These are phyloP conservation scores for Solanum raphanifolium DNA, from an alignment of 257 asterid species.

Conservation along the genomic window DNA sequence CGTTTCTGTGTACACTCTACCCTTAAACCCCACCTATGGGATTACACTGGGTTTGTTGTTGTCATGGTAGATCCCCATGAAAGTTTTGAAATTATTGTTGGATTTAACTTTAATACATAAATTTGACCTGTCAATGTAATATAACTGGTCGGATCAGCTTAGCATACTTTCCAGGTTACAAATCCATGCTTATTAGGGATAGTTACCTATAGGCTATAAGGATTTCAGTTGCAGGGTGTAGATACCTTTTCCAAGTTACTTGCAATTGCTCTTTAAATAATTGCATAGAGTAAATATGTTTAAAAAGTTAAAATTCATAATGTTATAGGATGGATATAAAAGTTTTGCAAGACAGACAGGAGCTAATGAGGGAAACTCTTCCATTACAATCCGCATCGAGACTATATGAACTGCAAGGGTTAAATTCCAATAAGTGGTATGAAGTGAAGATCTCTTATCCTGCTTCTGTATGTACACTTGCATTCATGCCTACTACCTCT, in stretches of 20 bases:
- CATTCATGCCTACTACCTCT: neutral
- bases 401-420: conserved; percentile 49
- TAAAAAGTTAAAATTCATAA: neutral
- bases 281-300: neutral
- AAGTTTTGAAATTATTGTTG: neutral
- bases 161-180: neutral
- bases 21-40: neutral
- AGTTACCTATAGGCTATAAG: neutral
- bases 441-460: conserved; percentile 97
- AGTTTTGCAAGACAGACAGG: conserved; percentile 42
- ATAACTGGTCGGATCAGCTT: neutral
- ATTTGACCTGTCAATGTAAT: neutral
- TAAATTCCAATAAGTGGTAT: conserved; percentile 54
- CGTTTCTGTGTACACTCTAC: neutral
- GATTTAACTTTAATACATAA: neutral
- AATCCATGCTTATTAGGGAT: neutral
- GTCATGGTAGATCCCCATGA: neutral
- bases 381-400: conserved; percentile 43
- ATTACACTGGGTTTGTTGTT: neutral
- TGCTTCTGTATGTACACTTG: conserved; percentile 62
- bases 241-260: neutral
- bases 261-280: neutral
- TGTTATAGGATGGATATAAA: conserved; percentile 26
- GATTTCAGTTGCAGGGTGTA: neutral
- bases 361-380: conserved; percentile 45